Percentiles rank a stretch among this genome's conserved stretches.
phyloP scores from a whole-genome alignment of 768 basidiomycete species.

The Dentipellis fragilis region DNA sequence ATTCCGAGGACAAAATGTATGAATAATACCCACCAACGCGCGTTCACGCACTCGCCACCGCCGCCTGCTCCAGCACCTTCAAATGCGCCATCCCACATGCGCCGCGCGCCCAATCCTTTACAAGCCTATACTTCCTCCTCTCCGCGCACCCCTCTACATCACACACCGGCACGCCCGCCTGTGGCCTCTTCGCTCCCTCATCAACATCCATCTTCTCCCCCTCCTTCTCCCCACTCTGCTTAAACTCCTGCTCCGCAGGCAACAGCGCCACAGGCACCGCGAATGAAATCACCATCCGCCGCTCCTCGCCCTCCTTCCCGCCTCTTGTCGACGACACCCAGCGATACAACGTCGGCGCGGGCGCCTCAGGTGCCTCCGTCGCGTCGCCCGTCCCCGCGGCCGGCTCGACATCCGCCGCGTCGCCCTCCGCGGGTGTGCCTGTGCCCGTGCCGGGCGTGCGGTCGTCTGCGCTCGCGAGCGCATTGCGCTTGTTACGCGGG shows the following conservation, averaged over 20 bases:
- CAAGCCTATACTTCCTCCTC: slow-evolving; percentile 53
- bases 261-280: slow-evolving; percentile 37
- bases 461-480: slow-evolving; percentile 36
- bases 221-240: background rate
- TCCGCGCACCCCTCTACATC: slow-evolving; percentile 48
- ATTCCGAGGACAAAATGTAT: too few species aligned
- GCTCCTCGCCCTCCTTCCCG: slow-evolving; percentile 2
- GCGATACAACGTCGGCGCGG: slow-evolving; percentile 50
- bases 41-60: background rate
- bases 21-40: background rate
- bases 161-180: slow-evolving; percentile 25
- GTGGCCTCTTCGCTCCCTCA: background rate
- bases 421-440: slow-evolving; percentile 18
- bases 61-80: slow-evolving; percentile 34
- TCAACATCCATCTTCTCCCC: slow-evolving; percentile 13
- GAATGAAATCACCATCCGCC: slow-evolving; percentile 39
- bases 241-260: slow-evolving; percentile 5
- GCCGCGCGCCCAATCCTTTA: slow-evolving; percentile 49
- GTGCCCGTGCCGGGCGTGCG: slow-evolving; percentile 26
- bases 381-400: slow-evolving; percentile 26
- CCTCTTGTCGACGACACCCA: slow-evolving; percentile 42
- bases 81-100: slow-evolving; percentile 64
- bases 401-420: slow-evolving; percentile 32
- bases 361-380: slow-evolving; percentile 12
- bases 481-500: slow-evolving; percentile 50